A percentile compares a stretch with the other conserved stretches of the same genome.
These are phyloP conservation scores for Didymosphaeria variabile DNA, from an alignment of 2,329 filamentous ascomycete species.

Conservation along the genomic window DNA sequence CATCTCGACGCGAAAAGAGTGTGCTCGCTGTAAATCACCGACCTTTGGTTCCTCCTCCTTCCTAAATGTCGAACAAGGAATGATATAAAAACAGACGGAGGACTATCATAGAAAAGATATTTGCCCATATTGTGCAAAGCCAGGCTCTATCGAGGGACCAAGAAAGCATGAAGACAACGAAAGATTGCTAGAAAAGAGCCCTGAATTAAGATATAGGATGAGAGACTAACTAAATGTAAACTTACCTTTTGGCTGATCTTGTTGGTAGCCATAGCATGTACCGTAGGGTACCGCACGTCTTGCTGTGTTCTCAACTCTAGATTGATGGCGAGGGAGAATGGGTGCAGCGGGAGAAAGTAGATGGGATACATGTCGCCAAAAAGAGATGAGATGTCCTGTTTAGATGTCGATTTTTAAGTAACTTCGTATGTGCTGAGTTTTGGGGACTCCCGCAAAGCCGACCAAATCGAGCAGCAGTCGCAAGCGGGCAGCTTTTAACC, in stretches of 20 bases:
- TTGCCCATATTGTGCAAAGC: background rate
- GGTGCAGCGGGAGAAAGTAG: constrained; percentile 42
- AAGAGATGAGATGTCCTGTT: constrained; percentile 17
- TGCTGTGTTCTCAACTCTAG: constrained; percentile 24
- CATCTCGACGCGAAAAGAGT: background rate
- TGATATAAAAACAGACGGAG: background rate
- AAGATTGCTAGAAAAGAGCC: background rate
- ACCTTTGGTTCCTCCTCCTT: background rate
- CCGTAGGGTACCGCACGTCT: constrained; percentile 27
- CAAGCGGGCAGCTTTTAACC: constrained; percentile 5
- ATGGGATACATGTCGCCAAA: constrained; percentile 41
- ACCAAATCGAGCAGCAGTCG: constrained; percentile 11
- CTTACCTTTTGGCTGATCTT: constrained; percentile 26
- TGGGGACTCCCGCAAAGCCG: constrained; percentile 17
- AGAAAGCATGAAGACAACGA: background rate
- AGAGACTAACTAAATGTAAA: background rate
- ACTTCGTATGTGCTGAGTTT: constrained; percentile 10
- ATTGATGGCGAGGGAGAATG: constrained; percentile 42
- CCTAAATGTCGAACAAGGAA: background rate
- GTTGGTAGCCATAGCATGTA: constrained; percentile 25
- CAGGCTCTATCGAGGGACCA: background rate
- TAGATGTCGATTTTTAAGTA: constrained; percentile 17
- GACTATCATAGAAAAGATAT: background rate
- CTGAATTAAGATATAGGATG: background rate
- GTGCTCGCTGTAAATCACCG: background rate